Evolutionary conservation across 768 basidiomycete species (phyloP).

Genomic region (Termitomyces sp.): DNA sequence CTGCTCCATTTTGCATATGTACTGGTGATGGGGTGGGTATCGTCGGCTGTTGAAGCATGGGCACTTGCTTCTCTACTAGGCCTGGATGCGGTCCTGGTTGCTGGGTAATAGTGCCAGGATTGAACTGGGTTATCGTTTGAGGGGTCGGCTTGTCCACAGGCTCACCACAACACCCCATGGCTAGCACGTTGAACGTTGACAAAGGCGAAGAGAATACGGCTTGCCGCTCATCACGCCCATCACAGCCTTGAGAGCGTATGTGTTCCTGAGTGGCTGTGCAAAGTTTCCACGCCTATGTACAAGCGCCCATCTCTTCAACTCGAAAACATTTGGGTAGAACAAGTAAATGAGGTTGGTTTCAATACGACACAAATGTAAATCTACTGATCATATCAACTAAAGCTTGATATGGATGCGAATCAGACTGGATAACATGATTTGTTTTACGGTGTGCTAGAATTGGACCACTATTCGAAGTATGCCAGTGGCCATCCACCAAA

Average conservation of each 20-base stretch:
- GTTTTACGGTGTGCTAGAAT: neutral
- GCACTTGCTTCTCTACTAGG: constrained; percentile 36
- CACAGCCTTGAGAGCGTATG: constrained; percentile 7
- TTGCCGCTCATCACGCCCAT: neutral
- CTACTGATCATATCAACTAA: neutral
- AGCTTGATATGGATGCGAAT: neutral
- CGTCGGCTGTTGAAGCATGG: constrained; percentile 34
- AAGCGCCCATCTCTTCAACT: neutral
- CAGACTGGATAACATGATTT: neutral
- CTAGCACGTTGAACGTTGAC: constrained; percentile 11
- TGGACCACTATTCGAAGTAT: neutral
- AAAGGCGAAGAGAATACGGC: neutral
- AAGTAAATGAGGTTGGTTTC: neutral
- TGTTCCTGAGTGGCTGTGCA: constrained; percentile 29
- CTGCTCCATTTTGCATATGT: constrained; percentile 15
- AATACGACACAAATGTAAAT: neutral
- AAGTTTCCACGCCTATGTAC: constrained; percentile 1
- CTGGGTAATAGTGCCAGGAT: constrained; percentile 36
- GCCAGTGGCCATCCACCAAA: neutral
- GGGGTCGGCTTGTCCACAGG: constrained; percentile 25
- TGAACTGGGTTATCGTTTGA: constrained; percentile 24
- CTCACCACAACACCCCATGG: constrained; percentile 72
- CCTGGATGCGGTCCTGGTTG: constrained; percentile 47
- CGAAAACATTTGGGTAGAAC: neutral
- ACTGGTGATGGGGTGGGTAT: constrained; percentile 31